A percentile compares a stretch with the other conserved stretches of the same genome.
These are phyloP conservation scores for Malus hybrid DNA, from an alignment of 331 rosid genomes.

Conservation along the genomic window DNA sequence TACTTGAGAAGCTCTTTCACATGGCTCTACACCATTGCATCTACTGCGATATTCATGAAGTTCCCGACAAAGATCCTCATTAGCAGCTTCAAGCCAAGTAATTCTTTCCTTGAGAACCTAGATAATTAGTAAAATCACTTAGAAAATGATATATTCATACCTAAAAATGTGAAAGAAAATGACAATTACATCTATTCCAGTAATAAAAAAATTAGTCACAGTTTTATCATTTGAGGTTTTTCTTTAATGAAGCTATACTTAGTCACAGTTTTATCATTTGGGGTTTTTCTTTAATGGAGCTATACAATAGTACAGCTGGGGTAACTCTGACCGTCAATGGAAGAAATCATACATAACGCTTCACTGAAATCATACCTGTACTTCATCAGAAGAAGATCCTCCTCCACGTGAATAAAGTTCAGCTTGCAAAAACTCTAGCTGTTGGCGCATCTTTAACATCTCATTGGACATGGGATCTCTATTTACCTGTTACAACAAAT, in stretches of 20 bases:
- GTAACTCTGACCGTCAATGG: background rate
- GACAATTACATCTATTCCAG: background rate
- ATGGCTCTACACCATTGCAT: constrained; percentile 53
- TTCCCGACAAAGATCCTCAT: constrained; percentile 93
- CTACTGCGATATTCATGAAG: constrained; percentile 87
- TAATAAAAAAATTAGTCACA: background rate
- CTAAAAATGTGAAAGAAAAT: background rate
- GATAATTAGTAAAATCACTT: background rate
- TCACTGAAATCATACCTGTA: constrained; percentile 51
- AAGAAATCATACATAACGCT: background rate
- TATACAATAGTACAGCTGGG: background rate
- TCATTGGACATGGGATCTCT: constrained; percentile 98
- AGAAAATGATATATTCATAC: background rate
- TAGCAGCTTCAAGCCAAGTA: constrained; percentile 96
- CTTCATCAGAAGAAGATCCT: constrained; percentile 78
- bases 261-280: background rate
- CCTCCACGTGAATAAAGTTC: constrained; percentile 97
- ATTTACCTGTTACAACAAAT: constrained; percentile 50
- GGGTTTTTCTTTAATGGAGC: background rate
- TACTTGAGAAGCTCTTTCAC: constrained; percentile 64
- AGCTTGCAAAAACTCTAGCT: constrained; percentile 89
- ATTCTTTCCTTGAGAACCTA: constrained; percentile 97
- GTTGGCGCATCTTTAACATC: constrained; percentile 98
- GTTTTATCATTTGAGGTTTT: background rate
- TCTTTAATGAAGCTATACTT: background rate